Conservation (phyloP, 108 stramenopile species). For the Parmales sp. region DNA sequence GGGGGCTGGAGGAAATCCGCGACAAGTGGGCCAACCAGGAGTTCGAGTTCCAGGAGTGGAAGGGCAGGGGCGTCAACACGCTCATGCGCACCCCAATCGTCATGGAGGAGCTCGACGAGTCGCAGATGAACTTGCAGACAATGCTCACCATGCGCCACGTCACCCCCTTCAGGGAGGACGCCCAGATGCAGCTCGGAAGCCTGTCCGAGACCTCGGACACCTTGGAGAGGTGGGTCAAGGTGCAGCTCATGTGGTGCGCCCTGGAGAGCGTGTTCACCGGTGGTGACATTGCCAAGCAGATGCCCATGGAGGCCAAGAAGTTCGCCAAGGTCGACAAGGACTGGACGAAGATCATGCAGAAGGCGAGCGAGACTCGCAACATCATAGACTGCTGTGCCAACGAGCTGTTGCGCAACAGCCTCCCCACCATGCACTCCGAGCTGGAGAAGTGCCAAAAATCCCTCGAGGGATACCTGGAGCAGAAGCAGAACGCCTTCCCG, state of each 20-base stretch:
- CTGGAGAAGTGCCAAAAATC: slow-evolving; percentile 85
- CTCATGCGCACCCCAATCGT: slow-evolving; percentile 63
- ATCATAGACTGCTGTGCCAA: slow-evolving; percentile 67
- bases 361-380: slow-evolving; percentile 58
- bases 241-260: slow-evolving; percentile 83
- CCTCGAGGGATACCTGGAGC: slow-evolving; percentile 80
- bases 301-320: slow-evolving; percentile 82
- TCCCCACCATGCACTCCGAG: slow-evolving; percentile 75
- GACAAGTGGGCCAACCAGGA: slow-evolving; percentile 51
- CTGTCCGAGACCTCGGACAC: slow-evolving; percentile 78
- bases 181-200: slow-evolving; percentile 56
- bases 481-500: slow-evolving; percentile 82
- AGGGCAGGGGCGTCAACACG: slow-evolving; percentile 59
- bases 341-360: slow-evolving; percentile 72
- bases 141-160: slow-evolving; percentile 80
- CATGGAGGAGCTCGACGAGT: slow-evolving; percentile 82
- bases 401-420: slow-evolving; percentile 50
- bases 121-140: slow-evolving; percentile 76
- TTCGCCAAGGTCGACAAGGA: slow-evolving; percentile 85
- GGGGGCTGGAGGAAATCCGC: slow-evolving; percentile 59
- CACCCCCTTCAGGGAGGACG: slow-evolving; percentile 60
- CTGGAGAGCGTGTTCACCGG: slow-evolving; percentile 82
- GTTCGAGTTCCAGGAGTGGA: slow-evolving; percentile 72
- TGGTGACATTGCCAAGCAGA: slow-evolving; percentile 82
- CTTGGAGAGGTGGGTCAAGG: slow-evolving; percentile 80